Evolutionary conservation across 2,329 filamentous ascomycete species (phyloP).

Genomic region (Neofusicoccum ribis): DNA sequence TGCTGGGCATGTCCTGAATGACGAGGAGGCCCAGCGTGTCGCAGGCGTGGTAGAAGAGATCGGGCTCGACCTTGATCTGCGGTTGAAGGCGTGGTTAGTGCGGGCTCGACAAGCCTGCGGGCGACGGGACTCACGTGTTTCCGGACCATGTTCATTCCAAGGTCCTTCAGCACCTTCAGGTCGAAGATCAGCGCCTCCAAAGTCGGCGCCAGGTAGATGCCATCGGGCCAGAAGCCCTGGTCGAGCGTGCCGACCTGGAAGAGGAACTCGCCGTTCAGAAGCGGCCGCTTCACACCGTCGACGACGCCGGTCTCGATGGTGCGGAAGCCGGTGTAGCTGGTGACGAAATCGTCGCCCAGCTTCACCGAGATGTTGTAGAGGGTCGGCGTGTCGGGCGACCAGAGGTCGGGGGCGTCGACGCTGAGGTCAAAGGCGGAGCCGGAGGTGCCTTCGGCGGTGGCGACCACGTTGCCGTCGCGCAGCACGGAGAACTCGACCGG

Average conservation of each 20-base stretch:
- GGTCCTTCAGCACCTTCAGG: conserved; percentile 61
- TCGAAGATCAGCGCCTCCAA: conserved; percentile 69
- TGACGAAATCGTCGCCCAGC: conserved; percentile 54
- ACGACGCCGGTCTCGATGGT: conserved; percentile 60
- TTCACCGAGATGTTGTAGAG: conserved; percentile 65
- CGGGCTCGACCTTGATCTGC: conserved; percentile 66
- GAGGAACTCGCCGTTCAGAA: conserved; percentile 68
- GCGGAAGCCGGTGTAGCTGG: conserved; percentile 69
- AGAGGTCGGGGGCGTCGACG: conserved; percentile 58
- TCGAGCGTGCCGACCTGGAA: conserved; percentile 70
- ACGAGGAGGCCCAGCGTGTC: conserved; percentile 66
- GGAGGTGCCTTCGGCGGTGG: conserved; percentile 46
- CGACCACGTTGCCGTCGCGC: conserved; percentile 43
- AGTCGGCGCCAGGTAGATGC: conserved; percentile 65
- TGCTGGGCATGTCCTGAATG: conserved; percentile 71
- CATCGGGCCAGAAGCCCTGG: conserved; percentile 72
- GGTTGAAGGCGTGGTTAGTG: neutral
- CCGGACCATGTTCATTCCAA: conserved; percentile 70
- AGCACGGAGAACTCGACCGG: conserved; percentile 43
- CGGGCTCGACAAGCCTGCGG: no score
- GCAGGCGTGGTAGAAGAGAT: conserved; percentile 67
- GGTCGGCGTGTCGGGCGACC: conserved; percentile 64
- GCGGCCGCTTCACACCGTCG: conserved; percentile 59
- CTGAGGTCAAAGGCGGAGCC: conserved; percentile 57
- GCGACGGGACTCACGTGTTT: conserved; percentile 60